Evolutionary conservation across 495 filamentous ascomycete genomes (phyloP).

Genomic region (Barbatosphaeria neglecta): DNA sequence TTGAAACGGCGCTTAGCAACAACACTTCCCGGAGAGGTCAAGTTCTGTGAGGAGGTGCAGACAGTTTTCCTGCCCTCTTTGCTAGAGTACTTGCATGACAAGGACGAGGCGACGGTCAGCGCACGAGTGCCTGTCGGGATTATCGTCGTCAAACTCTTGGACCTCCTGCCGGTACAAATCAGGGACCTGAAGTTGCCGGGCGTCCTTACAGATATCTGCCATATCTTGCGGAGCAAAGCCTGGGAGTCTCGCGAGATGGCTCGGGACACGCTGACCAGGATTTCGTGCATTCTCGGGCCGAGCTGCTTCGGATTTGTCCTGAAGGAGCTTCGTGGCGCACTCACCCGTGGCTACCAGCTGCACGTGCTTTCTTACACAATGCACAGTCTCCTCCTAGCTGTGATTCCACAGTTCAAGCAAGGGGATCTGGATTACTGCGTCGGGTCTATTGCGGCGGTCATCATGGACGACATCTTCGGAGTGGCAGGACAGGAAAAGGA

Average conservation of each 20-base stretch:
- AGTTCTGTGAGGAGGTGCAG: slow-evolving; percentile 61
- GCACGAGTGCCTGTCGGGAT: slow-evolving; percentile 80
- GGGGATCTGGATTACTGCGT: slow-evolving; percentile 89
- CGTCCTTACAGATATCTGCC: slow-evolving; percentile 81
- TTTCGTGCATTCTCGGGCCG: slow-evolving; percentile 67
- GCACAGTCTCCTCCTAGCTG: slow-evolving; percentile 75
- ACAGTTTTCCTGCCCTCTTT: slow-evolving; percentile 66
- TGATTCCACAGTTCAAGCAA: slow-evolving; percentile 59
- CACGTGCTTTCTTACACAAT: slow-evolving; percentile 93
- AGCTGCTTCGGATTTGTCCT: slow-evolving; percentile 83
- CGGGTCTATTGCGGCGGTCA: slow-evolving; percentile 59
- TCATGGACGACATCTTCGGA: slow-evolving; percentile 98
- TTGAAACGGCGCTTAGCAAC: slow-evolving; percentile 37
- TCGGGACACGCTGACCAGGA: slow-evolving; percentile 73
- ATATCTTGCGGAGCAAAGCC: slow-evolving; percentile 79
- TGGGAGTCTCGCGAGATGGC: slow-evolving; percentile 86
- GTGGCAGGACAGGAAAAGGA: slow-evolving; percentile 96
- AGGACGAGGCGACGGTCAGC: slow-evolving; percentile 87
- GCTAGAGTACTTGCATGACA: slow-evolving; percentile 74
- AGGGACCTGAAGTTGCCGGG: slow-evolving; percentile 63
- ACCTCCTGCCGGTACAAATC: slow-evolving; percentile 60
- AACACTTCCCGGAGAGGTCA: slow-evolving; percentile 56
- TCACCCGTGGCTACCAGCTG: slow-evolving; percentile 78
- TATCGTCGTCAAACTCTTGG: slow-evolving; percentile 73
- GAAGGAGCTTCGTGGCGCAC: slow-evolving; percentile 73